Evolutionary conservation across 345 rosid species (phyloP), one percentile per base, ranked within the genome.

Genomic region (Linum usitatissimum): DNA sequence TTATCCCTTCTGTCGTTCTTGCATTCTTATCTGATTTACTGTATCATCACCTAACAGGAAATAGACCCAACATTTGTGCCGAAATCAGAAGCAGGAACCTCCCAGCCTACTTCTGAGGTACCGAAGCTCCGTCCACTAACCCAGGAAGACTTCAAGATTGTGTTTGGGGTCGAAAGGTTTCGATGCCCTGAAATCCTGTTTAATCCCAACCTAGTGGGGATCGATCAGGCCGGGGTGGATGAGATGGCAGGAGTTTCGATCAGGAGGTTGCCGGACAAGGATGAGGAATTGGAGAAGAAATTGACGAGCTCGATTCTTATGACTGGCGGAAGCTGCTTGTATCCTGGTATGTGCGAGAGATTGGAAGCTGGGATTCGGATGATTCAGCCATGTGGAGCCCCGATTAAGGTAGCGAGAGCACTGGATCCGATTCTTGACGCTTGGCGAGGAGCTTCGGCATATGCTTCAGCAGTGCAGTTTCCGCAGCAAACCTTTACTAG

Each of bases 371-470:
- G 97, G 64, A 80, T 89, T 28, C 73, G 84, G 64, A 89, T 87
- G 98, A 79, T 89, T 55, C 78, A 90, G 64, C 98, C 98, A 2
- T 80, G 84, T 39, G 97, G 97, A 20, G 60, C 88, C 0, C 82
- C 81, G 30, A 92, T 92, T 57, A 71, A 70, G 45, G 83, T 89
- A 14, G 78, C 81, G 61, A 72, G 79, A 76, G 95, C 95, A 59
- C 67, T 79, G 57, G 84, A 92, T 71, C 96, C 97, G 0, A 80
- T 87, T 62, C 87, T 86, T 34, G 99, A 93, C 67, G 99, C 97
- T 0, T 90, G 99, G 97, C 90, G 94, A 9, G 99, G 99, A 20
- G 99, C 99, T n/a, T 76, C 96, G 66, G 55, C 62, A 0, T 85
- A 79, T 69, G 97, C 99, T 45, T 64, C 94, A 59, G 64, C 73